phyloP scores from a whole-genome alignment of 805 yeast species.

The Jamesozyma piceae region DNA sequence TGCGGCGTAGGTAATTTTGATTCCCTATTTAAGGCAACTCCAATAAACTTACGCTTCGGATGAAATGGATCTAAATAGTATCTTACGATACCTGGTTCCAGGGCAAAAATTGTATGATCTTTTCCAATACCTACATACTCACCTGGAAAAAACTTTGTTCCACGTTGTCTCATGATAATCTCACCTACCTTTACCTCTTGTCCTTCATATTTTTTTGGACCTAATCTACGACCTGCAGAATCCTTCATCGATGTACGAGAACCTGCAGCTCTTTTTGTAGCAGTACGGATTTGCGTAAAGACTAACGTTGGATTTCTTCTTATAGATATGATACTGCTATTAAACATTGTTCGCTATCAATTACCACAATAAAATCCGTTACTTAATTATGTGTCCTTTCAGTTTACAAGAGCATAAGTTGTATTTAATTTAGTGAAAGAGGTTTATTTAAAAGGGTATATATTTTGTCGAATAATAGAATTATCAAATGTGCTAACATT shows the following conservation, averaged over 20 bases:
- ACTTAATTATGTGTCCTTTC: neutral
- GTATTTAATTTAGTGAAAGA: no score
- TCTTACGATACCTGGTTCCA: constrained; percentile 88
- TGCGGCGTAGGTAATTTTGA: constrained; percentile 76
- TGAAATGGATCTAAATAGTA: constrained; percentile 94
- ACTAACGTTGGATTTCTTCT: constrained; percentile 4
- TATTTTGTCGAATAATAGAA: no score
- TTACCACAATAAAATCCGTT: neutral
- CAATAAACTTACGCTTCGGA: constrained; percentile 83
- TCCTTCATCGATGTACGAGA: constrained; percentile 90
- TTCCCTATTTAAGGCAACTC: constrained; percentile 65
- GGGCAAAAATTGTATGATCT: constrained; percentile 86
- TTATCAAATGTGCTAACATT: no score
- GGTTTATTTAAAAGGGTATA: no score
- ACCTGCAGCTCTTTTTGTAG: constrained; percentile 91
- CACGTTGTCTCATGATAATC: constrained; percentile 87
- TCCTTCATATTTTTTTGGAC: constrained; percentile 82
- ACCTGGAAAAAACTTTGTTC: constrained; percentile 91
- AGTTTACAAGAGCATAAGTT: neutral
- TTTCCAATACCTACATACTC: constrained; percentile 83
- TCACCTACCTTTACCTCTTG: constrained; percentile 66
- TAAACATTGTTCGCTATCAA: constrained; percentile 1
- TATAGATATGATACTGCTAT: neutral
- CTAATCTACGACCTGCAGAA: constrained; percentile 89
- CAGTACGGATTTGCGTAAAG: constrained; percentile 55